Evolutionary conservation across 768 basidiomycete genomes (phyloP).

Genomic region (Trametes maxima): DNA sequence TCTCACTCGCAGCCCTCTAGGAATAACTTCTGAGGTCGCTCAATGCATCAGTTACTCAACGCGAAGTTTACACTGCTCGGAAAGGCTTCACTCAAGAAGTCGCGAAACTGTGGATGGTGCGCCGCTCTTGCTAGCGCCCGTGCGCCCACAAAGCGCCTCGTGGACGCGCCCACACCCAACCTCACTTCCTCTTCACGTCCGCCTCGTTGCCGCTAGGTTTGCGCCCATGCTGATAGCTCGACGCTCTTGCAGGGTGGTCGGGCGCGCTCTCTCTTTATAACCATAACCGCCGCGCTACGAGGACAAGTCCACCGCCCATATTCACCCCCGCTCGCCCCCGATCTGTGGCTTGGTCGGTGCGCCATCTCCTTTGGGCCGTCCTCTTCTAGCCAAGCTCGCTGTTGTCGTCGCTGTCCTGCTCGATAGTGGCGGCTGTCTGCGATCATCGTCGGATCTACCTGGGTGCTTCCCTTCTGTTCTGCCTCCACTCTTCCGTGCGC

Average conservation of each 20-base stretch:
- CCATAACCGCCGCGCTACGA: not conserved
- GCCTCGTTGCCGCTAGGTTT: slow-evolving; percentile 12
- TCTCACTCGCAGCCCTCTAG: no score
- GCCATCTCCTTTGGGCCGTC: not conserved
- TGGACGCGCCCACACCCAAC: slow-evolving; percentile 20
- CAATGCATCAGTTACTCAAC: no score
- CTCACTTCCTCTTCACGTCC: slow-evolving; percentile 13
- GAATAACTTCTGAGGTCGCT: no score
- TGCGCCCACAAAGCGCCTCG: slow-evolving; percentile 12
- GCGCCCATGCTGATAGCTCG: slow-evolving; percentile 9
- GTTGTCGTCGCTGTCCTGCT: not conserved
- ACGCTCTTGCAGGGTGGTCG: not conserved
- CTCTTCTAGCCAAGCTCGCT: not conserved
- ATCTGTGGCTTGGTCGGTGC: not conserved
- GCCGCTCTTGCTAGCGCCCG: not conserved
- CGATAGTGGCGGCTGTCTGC: not conserved
- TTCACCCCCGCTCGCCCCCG: not conserved
- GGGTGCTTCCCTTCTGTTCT: slow-evolving; percentile 5
- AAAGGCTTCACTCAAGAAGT: no score
- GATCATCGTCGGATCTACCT: not conserved
- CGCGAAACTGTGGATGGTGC: no score
- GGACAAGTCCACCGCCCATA: not conserved
- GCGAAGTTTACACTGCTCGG: no score
- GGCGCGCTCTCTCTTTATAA: slow-evolving; percentile 5
- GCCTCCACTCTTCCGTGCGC: slow-evolving; percentile 5